Base-by-base conservation (phyloP, 768 basidiomycete species). In the Asterophora lycoperdoides region DNA sequence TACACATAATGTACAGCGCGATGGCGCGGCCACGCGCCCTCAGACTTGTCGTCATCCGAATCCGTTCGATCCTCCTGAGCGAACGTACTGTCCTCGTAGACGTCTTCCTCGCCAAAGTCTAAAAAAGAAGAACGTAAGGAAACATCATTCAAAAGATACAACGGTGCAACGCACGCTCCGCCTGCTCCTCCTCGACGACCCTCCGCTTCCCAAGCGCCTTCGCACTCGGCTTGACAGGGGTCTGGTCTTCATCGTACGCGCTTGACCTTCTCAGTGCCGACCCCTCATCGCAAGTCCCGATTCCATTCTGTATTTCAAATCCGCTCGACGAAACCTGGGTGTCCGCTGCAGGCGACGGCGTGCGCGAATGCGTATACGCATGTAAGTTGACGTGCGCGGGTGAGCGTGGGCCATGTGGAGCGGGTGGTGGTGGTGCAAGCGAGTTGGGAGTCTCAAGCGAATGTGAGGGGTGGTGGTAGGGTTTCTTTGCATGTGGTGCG, bases 141-240 rank as follows among this genome's bases (percentile, higher is more conserved):
- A 33, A 32, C 8, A 13, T 15, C 20, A 35, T 14, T 23, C 23
- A 36, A 26, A 46, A 34, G 44, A 33, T 39, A 29, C 8, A 42
- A 46, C 48, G 35, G 30, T 18, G 13, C 32, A 46, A 72, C 79
- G 48, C 56, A 79, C 79, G 68, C 30, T 79, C 78, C 20, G 64
- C 51, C 8, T 71, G 72, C 41, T 80, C 78, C 32, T 66, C 63
- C 36, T 79, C 80, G 8, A 82, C 65, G 13, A 84, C 79, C 57
- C 72, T 77, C 56, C 89, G 77, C 70, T 95, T 96, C 14, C 93
- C 93, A 2, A 93, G 75, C 3, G 93, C 91, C 64, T 94, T 96
- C 30, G 79, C 86, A 62, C 89, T 93, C 0, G 89, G 93, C 54
- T 76, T 74, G 9, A 73, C 58, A n/a, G 77, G 79, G 11, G 69